Evolutionary conservation across 495 filamentous ascomycete species (phyloP), one percentile per base, ranked within the genome.

Genomic region (Cryomyces minteri): DNA sequence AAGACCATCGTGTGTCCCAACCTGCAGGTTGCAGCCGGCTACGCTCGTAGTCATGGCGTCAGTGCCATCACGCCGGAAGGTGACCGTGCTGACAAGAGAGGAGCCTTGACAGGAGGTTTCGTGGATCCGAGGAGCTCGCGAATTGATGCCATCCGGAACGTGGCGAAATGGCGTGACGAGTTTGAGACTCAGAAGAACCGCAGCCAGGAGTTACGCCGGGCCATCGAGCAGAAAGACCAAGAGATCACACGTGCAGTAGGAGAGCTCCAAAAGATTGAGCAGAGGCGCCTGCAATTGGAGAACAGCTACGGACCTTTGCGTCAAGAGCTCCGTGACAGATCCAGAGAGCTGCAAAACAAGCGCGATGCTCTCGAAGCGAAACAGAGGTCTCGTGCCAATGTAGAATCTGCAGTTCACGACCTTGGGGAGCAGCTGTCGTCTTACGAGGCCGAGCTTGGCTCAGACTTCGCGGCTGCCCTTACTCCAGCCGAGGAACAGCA

Each of bases 1-100:
- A 90, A 87, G 54, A 93, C 87, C 2, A 84, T 96, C 44, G 78
- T 99, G 49, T 96, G 92, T 51, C 87, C 87, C 4, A 88, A 83
- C 54, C 66, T 99, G 11, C 70, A 80, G 39, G 72, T 94, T 44
- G 86, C 84, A 5, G 73, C 81, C 6, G 83, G 93, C 54, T 95
- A 94, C 55, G 84, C 90, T 8, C 74, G 88, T 51, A 88, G 77
- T 46, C 87, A 96, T 49, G 82, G 80, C 31, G 79, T 96, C 34
- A 87, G 80, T 54, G 88, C 85, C 25, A 92, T 96, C 47, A 99
- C 90, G 0, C 82, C 84, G 6, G 86, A 94, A 14, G 90, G 90
- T 55, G 90, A 99, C 61, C 80, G 80, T 40, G 80, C 84, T 2
- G 88, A 95, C 62, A 94, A 88, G 66, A 79, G 87, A 51, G 90